Conservation (phyloP, 129 eudicot genomes). For the Dittrichia graveolens region DNA sequence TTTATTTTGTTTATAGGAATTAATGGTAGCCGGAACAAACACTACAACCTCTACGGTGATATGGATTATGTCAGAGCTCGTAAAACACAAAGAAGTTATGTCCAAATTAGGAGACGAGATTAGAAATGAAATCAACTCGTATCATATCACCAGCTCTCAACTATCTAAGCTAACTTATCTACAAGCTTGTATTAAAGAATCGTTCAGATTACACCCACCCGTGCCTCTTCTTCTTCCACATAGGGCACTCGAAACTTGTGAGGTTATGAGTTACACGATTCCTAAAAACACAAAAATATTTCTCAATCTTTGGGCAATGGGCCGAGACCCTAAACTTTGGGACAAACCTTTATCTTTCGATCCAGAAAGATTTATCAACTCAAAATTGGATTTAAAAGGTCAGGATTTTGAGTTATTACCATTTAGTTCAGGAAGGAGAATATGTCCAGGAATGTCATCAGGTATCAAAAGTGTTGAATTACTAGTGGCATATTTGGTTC, state of each 20-base stretch:
- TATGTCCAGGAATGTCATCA: constrained; percentile 29
- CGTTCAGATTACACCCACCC: constrained; percentile 36
- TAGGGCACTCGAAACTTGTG: background rate
- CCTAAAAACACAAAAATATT: constrained; percentile 21
- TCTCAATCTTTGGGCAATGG: background rate
- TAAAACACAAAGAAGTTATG: constrained; percentile 12
- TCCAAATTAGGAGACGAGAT: constrained; percentile 19
- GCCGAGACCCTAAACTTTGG: constrained; percentile 33
- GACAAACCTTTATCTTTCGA: constrained; percentile 21
- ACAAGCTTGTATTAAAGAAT: constrained; percentile 26
- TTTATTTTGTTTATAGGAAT: constrained; percentile 6
- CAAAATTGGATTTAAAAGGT: constrained; percentile 22
- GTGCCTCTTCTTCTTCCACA: constrained; percentile 32
- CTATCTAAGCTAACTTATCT: constrained; percentile 32
- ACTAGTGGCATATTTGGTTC: constrained; percentile 27
- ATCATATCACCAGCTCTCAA: constrained; percentile 14
- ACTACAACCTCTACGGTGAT: constrained; percentile 21
- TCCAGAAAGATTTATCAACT: constrained; percentile 31
- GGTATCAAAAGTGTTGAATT: constrained; percentile 27
- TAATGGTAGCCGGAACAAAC: constrained; percentile 25
- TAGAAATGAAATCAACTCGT: background rate
- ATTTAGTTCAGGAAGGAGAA: constrained; percentile 16
- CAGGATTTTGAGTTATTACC: constrained; percentile 27
- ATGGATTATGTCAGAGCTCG: constrained; percentile 30
- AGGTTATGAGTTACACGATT: constrained; percentile 7